phyloP scores from a whole-genome alignment of 768 basidiomycete species.

The Lactarius evosmus region DNA sequence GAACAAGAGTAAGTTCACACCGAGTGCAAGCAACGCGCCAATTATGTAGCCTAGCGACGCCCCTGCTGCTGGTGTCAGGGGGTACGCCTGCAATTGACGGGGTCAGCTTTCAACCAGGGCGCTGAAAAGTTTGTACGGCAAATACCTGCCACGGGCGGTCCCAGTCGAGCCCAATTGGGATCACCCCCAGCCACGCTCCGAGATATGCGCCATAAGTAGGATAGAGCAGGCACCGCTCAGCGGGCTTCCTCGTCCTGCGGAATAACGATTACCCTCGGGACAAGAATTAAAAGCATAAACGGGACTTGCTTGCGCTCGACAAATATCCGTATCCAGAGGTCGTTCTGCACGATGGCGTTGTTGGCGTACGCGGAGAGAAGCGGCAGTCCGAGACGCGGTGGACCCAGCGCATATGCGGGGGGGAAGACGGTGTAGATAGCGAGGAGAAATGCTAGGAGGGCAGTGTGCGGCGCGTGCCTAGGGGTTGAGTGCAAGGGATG shows the following conservation, averaged over 20 bases:
- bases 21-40: slow-evolving; percentile 55
- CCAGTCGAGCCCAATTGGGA: slow-evolving; percentile 94
- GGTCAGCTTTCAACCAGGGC: slow-evolving; percentile 19
- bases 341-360: slow-evolving; percentile 49
- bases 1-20: slow-evolving; percentile 37
- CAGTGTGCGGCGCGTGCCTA: slow-evolving; percentile 51
- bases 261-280: not conserved
- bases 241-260: slow-evolving; percentile 51
- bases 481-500: slow-evolving; percentile 11
- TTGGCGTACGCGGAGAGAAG: slow-evolving; percentile 33
- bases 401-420: slow-evolving; percentile 66
- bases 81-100: slow-evolving; percentile 60
- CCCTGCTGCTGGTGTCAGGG: slow-evolving; percentile 72
- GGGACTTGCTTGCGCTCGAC: slow-evolving; percentile 72
- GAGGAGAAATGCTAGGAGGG: slow-evolving; percentile 64
- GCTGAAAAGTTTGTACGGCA: not conserved
- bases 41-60: slow-evolving; percentile 65
- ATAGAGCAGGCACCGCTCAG: slow-evolving; percentile 78
- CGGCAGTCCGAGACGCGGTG: slow-evolving; percentile 41
- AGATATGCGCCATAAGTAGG: slow-evolving; percentile 68
- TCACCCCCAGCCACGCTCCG: slow-evolving; percentile 77
- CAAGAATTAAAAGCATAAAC: not conserved
- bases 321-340: slow-evolving; percentile 77
- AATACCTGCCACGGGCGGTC: slow-evolving; percentile 93
- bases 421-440: slow-evolving; percentile 63